Evolutionary conservation across 2,329 filamentous ascomycete genomes (phyloP), one percentile per base, ranked within the genome.

Genomic region (Hirsutella minnesotensis): DNA sequence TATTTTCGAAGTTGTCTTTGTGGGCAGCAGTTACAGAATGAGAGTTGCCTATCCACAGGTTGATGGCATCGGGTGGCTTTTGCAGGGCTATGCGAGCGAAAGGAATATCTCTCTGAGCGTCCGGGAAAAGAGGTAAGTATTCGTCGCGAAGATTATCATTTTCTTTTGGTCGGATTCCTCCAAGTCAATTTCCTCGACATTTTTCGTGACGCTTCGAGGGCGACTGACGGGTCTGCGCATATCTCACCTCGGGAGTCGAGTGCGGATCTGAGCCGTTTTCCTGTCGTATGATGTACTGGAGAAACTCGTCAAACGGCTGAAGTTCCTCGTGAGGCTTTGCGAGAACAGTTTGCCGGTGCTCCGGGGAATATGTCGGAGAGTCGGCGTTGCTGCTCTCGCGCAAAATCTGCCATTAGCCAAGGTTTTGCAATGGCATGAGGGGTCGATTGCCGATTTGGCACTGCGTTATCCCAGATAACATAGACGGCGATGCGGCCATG

Each of bases 1-100:
- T 72, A 57, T 92, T 92, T 59, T 92, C 85, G 59, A 89, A 90
- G 53, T 84, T 84, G 62, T 92, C 86, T 54, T 83, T 84, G 63
- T 92, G 86, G 42, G 89, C 60, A 0, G 82, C 80, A 0, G 85
- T 89, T 1, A 75, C 69, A 21, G 79, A 84, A 31, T 67, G 68
- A 1, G 77, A 76, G 61, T 86, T 84, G 42, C 86, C 86, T 40
- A 92, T 78, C 86, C 86, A 90, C 54, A 92, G 70, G 56, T 92
- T 92, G 47, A 87, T 74, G 13, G 86, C 86, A 48, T 92, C 86
- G 0, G 85, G 82, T 0, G 64, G 55, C 39, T 72, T 68, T 33
- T 73, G 66, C 0, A 90, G 73, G 0, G 84, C 84, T 47, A 86
- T 79, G 22, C 80, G 74, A 0, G 84, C 85, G 57, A 84, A 92